phyloP scores from a whole-genome alignment of 2,329 filamentous ascomycete genomes.

The Podosphaera xanthii region DNA sequence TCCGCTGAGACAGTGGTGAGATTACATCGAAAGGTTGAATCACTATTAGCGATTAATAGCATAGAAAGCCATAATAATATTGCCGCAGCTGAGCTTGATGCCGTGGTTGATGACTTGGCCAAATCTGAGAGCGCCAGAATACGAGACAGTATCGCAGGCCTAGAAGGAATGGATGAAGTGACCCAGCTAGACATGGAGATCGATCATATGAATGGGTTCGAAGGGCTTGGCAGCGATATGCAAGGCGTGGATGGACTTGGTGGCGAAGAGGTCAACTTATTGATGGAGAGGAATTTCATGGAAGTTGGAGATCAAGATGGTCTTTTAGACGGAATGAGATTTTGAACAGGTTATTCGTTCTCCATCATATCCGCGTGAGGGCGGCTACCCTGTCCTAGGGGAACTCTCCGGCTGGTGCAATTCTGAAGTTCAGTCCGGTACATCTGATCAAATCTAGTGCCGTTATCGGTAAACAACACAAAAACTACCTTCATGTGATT shows the following conservation, averaged over 20 bases:
- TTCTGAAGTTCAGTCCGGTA: too few species aligned
- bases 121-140: background rate
- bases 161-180: background rate
- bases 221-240: background rate
- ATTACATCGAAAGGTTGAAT: constrained; percentile 15
- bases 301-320: background rate
- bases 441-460: too few species aligned
- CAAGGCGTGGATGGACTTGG: background rate
- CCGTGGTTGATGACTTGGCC: background rate
- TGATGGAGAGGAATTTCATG: background rate
- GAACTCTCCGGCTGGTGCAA: too few species aligned
- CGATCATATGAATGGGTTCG: background rate
- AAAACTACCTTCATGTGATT: too few species aligned
- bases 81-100: background rate
- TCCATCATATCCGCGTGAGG: too few species aligned
- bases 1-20: constrained; percentile 13
- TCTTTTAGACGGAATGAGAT: background rate
- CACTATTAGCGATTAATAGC: constrained; percentile 4
- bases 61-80: background rate
- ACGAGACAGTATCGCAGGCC: background rate
- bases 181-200: background rate
- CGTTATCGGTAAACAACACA: too few species aligned
- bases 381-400: too few species aligned
- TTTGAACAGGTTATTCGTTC: background rate
- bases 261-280: background rate